phyloP scores from a whole-genome alignment of 1,139 yeast species.

The Blastobotrys serpentis region DNA sequence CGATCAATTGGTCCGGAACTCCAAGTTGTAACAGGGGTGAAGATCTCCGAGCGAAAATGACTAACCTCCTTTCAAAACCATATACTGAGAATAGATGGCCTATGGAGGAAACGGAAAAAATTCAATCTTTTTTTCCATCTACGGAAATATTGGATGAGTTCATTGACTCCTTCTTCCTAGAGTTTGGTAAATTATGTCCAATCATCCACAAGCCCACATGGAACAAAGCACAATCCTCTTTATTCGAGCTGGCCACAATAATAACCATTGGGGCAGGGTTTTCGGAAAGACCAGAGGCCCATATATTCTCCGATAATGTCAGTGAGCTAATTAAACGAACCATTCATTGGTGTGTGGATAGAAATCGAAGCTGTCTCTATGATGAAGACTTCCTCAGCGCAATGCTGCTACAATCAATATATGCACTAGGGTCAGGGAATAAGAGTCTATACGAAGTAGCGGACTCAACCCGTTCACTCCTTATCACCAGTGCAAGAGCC shows the following conservation, averaged over 20 bases:
- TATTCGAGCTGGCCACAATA: conserved; percentile 21
- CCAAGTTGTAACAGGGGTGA: neutral
- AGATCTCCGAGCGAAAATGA: conserved; percentile 13
- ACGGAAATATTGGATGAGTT: conserved; percentile 23
- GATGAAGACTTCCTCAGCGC: conserved; percentile 23
- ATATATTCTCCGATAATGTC: conserved; percentile 22
- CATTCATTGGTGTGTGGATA: conserved; percentile 20
- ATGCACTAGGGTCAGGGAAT: conserved; percentile 25
- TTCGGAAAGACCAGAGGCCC: conserved; percentile 23
- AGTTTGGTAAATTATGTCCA: conserved; percentile 23
- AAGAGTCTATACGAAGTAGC: conserved; percentile 24
- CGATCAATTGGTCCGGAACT: conserved; percentile 13
- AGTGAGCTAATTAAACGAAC: conserved; percentile 24
- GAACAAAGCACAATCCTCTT: conserved; percentile 16
- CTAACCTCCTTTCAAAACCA: conserved; percentile 14
- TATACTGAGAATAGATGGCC: conserved; percentile 8
- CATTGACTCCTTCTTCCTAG: conserved; percentile 20
- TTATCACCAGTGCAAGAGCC: conserved; percentile 23
- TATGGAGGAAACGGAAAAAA: conserved; percentile 11
- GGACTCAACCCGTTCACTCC: conserved; percentile 21
- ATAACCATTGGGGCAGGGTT: conserved; percentile 24
- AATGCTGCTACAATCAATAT: conserved; percentile 22
- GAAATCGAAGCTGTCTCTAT: conserved; percentile 20
- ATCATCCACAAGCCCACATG: conserved; percentile 24
- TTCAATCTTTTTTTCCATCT: conserved; percentile 19